Evolutionary conservation across 129 eudicot genomes (phyloP), one percentile per base, ranked within the genome.

Genomic region (Centella asiatica): DNA sequence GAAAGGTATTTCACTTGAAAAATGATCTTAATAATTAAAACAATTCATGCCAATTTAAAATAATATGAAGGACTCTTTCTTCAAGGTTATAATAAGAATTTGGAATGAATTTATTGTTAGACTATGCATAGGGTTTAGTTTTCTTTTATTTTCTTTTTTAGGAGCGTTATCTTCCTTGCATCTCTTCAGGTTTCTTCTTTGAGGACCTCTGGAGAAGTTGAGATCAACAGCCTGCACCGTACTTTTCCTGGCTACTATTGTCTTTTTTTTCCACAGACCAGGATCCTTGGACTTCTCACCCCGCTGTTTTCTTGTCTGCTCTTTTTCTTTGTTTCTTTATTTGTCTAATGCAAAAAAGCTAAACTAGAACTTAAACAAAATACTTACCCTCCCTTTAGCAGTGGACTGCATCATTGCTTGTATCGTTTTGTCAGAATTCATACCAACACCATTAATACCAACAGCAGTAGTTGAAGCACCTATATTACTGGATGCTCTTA

Each of bases 321-420:
- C 14, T 56, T 18, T 2, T 52, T 1, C 26, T 52, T 26, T 18
- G 42, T 18, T 8, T 32, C 62, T 32, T 5, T 8, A 22, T 56
- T 18, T n/a, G n/a, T 22, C 40, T 31, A n/a, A 32, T 44, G 3
- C 13, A 17, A 44, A 32, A 2, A 9, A 32, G 3, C 8, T 56
- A 36, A 56, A 58, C 42, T 28, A 29, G 14, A 58, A 42, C 18
- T 58, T 28, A 44, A 26, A 23, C 20, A 42, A 40, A 57, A 20
- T 53, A 70, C 81, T 72, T 70, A 92, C 99, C 76, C 67, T 77
- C 67, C 95, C 99, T 73, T 85, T 77, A 42, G 97, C 72, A 65
- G 89, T 65, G 45, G 95, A 80, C 64, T 72, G 95, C 95, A 92
- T 87, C 49, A 87, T 76, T 74, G 95, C 83, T 23, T 87, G 84